These are phyloP conservation scores for Sphaerostilbella broomeana DNA, from an alignment of 2,329 filamentous ascomycete genomes.

Conservation along the genomic window DNA sequence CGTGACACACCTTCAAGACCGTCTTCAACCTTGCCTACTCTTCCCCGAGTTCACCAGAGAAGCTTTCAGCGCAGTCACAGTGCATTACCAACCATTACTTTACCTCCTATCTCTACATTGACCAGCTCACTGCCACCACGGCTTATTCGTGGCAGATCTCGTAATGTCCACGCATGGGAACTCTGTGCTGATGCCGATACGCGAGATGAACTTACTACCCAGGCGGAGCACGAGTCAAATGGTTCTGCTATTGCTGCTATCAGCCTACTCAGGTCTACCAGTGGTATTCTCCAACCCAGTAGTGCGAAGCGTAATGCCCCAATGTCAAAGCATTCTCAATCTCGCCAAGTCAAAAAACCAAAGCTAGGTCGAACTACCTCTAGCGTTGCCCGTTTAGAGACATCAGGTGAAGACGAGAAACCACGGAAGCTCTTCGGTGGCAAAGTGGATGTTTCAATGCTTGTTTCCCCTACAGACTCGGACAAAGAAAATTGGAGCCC, in stretches of 20 bases:
- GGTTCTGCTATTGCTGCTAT: slow-evolving; percentile 79
- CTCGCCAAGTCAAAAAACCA: slow-evolving; percentile 49
- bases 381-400: slow-evolving; percentile 56
- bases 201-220: slow-evolving; percentile 71
- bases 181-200: slow-evolving; percentile 78
- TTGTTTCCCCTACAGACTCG: slow-evolving; percentile 54
- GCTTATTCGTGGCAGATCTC: slow-evolving; percentile 65
- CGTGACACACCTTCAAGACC: slow-evolving; percentile 40
- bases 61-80: slow-evolving; percentile 66
- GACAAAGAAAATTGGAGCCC: slow-evolving; percentile 91
- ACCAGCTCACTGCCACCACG: slow-evolving; percentile 48
- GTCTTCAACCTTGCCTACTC: slow-evolving; percentile 40
- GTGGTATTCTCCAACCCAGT: slow-evolving; percentile 47
- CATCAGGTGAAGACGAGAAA: slow-evolving; percentile 23
- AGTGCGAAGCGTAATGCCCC: slow-evolving; percentile 58
- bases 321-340: slow-evolving; percentile 25
- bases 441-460: slow-evolving; percentile 35
- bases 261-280: slow-evolving; percentile 68
- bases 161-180: slow-evolving; percentile 86
- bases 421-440: slow-evolving; percentile 18
- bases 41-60: slow-evolving; percentile 42
- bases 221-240: slow-evolving; percentile 71
- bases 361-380: slow-evolving; percentile 56
- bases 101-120: slow-evolving; percentile 49
- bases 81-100: slow-evolving; percentile 51